These are phyloP conservation scores for Dictyostelium brefeldianum DNA, from an alignment of 78 protist genomes.

Conservation along the genomic window DNA sequence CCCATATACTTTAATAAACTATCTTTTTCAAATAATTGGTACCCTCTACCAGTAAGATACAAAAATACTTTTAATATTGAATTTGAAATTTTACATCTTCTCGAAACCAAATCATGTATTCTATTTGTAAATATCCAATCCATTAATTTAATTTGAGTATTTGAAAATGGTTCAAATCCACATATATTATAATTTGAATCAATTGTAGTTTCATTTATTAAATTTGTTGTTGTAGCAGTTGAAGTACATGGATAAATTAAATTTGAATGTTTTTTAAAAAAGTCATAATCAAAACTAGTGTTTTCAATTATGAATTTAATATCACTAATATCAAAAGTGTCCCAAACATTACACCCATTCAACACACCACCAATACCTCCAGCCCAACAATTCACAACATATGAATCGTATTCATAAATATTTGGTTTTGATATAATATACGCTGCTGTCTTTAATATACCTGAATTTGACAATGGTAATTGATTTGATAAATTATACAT, in stretches of 20 bases:
- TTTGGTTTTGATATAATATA: neutral
- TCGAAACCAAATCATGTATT: neutral
- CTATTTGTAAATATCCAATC: slow-evolving; percentile 9
- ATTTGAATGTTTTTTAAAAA: slow-evolving; percentile 1
- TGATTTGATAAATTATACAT: neutral
- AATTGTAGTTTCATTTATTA: too few relatives aligned
- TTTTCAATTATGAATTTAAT: slow-evolving; percentile 3
- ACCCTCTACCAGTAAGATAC: slow-evolving; percentile 14
- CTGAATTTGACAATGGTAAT: neutral
- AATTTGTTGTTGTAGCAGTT: too few relatives aligned
- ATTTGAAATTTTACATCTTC: neutral
- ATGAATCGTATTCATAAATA: neutral
- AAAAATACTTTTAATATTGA: neutral
- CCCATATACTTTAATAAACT: neutral
- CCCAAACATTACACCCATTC: neutral
- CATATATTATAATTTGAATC: too few relatives aligned
- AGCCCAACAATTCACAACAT: neutral
- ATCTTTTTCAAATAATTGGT: neutral
- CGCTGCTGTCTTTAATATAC: neutral
- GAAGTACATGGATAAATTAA: too few relatives aligned
- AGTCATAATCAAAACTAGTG: neutral
- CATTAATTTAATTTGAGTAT: neutral
- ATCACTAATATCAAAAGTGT: neutral
- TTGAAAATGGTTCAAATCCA: neutral
- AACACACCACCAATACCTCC: neutral